A percentile compares a stretch with the other conserved stretches of the same genome.
Evolutionary conservation across 805 yeast genomes (phyloP).

Genomic region (Maudiozyma turicensis): DNA sequence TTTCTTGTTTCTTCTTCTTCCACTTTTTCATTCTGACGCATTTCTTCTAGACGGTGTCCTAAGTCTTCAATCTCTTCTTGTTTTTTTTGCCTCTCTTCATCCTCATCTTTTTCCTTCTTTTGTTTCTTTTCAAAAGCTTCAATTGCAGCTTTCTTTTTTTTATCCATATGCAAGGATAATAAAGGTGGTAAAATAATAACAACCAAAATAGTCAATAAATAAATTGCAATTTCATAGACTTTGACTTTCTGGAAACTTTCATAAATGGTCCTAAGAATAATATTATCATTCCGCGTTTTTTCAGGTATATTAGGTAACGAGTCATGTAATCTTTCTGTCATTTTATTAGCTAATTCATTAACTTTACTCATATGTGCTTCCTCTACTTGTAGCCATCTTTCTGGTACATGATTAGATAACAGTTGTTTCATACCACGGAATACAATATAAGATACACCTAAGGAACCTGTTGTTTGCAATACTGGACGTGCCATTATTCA

Average conservation of each 20-base stretch:
- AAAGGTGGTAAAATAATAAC: neutral
- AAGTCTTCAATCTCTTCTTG: conserved; percentile 1
- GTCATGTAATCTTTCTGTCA: neutral
- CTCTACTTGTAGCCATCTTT: conserved; percentile 7
- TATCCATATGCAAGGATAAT: neutral
- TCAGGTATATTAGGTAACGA: neutral
- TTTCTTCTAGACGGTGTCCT: neutral
- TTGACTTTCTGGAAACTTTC: neutral
- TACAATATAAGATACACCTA: conserved; percentile 12
- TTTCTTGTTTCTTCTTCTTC: conserved; percentile 1
- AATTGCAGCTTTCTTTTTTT: neutral
- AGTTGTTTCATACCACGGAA: conserved; percentile 9
- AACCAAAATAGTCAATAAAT: neutral
- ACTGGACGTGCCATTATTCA: conserved; percentile 9
- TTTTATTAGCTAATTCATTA: neutral
- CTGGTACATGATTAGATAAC: conserved; percentile 7
- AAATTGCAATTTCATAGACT: neutral
- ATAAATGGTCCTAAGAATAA: neutral
- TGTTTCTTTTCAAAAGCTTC: neutral
- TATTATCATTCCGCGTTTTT: neutral
- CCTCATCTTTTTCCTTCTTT: neutral
- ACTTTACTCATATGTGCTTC: neutral
- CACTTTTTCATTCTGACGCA: neutral
- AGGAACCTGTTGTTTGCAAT: conserved; percentile 8
- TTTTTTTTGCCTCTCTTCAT: neutral